Evolutionary conservation across 2,329 filamentous ascomycete species (phyloP).

Genomic region (Aspergillus sclerotialis): DNA sequence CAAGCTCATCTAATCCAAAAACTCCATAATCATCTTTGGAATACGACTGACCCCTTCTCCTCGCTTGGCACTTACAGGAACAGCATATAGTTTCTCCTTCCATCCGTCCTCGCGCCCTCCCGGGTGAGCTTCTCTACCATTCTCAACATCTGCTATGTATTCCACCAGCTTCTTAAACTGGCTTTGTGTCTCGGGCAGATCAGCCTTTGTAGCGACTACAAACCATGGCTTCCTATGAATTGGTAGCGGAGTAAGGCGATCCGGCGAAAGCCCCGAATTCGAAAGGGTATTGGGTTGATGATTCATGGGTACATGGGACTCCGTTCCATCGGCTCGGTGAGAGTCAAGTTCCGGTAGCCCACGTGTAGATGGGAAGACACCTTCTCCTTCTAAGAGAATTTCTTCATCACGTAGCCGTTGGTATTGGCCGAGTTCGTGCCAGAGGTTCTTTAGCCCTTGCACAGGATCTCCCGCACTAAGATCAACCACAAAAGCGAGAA

Average conservation of each 20-base stretch:
- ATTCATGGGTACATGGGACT: not conserved
- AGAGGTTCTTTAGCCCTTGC: constrained; percentile 68
- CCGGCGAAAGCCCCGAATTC: constrained; percentile 25
- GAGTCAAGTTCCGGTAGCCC: constrained; percentile 16
- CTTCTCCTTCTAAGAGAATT: constrained; percentile 55
- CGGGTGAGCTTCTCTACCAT: constrained; percentile 62
- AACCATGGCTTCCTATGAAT: constrained; percentile 97
- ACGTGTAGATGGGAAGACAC: constrained; percentile 40
- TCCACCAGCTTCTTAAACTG: constrained; percentile 65
- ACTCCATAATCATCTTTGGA: constrained; percentile 34
- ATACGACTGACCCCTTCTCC: constrained; percentile 68
- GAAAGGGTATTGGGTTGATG: constrained; percentile 2
- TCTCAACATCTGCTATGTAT: constrained; percentile 63
- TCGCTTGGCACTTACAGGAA: constrained; percentile 85
- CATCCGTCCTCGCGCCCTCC: constrained; percentile 63
- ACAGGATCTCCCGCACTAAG: constrained; percentile 74
- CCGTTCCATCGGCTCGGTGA: constrained; percentile 1
- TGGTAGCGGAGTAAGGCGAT: constrained; percentile 50
- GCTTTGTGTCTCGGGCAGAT: constrained; percentile 68
- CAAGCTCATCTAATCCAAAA: too few relatives aligned
- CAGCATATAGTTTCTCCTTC: constrained; percentile 51
- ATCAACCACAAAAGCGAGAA: constrained; percentile 91
- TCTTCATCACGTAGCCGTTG: constrained; percentile 72
- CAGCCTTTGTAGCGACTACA: constrained; percentile 88
- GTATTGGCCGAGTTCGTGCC: constrained; percentile 86